Evolutionary conservation across 23 red algal genomes (phyloP), one percentile per base, ranked within the genome.

Genomic region (Porphyridium purpureum): DNA sequence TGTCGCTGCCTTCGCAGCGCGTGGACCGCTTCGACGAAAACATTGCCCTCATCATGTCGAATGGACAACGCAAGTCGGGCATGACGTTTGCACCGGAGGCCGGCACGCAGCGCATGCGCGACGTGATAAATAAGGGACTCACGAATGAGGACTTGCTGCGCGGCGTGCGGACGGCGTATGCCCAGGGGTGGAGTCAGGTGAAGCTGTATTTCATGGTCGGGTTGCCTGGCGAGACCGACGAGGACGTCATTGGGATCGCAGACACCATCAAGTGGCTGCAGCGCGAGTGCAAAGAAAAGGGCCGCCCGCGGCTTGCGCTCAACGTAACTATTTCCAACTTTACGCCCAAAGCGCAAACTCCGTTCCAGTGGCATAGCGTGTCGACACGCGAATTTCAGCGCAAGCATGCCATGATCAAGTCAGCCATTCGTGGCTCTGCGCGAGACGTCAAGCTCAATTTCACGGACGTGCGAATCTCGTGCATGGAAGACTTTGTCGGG

Each of bases 401-500:
- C 7, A 83, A 83, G 55, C 77, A 69, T 31, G 36, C 27, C 26
- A 62, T 83, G 77, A 26, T 83, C 27, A 69, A 64, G 25, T n/a
- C 26, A 80, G 44, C 20, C 54, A 26, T 72, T 72, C 7, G 4
- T 42, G 47, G 20, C 21, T 60, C 28, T 66, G 29, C 31, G 28
- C 35, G 65, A 35, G 56, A 25, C 40, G 3, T n/a, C 17, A 46
- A 62, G 29, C 29, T 62, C 21, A 62, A 62, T 38, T 50, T 70
- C 54, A 69, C 77, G 20, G 62, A 72, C 17, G 29, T 57, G 7
- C 63, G 62, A 62, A 42, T 80, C 23, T 66, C 58, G 31, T 22
- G 50, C 24, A 80, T 83, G 77, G 64, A 83, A 66, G 77, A 83
- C 23, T 83, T 83, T 33, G 60, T 83, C 15, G 63, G 77, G 20